Conservation (phyloP, 208 protist species). For the Histomonas meleagridis region DNA sequence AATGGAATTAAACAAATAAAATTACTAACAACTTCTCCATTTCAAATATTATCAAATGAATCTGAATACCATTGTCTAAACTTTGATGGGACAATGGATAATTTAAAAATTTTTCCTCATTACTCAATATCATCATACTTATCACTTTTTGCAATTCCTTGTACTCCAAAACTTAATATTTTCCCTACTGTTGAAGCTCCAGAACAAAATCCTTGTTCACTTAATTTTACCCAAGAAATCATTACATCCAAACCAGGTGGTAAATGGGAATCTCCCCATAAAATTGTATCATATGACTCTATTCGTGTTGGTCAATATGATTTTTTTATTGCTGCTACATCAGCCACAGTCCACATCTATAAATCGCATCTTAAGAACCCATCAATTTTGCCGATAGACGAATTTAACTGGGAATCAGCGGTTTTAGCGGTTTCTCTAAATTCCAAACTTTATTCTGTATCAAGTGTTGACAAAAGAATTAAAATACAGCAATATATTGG, state of each 20-base stretch:
- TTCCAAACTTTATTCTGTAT: not conserved
- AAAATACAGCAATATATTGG: not conserved
- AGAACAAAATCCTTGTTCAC: not conserved
- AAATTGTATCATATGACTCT: not conserved
- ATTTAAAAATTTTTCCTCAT: not conserved
- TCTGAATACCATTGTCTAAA: not conserved
- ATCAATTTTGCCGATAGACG: not conserved
- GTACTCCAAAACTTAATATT: not conserved
- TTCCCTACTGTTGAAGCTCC: not conserved
- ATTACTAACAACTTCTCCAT: not conserved
- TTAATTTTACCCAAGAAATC: not conserved
- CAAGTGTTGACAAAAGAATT: not conserved
- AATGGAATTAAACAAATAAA: not conserved
- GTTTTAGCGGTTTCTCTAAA: not conserved
- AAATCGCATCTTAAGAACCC: not conserved
- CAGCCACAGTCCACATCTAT: not conserved
- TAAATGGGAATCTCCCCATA: not conserved
- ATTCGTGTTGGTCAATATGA: not conserved
- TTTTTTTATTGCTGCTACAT: not conserved
- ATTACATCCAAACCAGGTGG: not conserved
- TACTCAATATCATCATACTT: not conserved
- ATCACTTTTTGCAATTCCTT: not conserved
- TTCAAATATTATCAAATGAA: not conserved
- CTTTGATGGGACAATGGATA: not conserved
- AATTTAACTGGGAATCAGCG: not conserved